A percentile compares a stretch with the other conserved stretches of the same genome.
phyloP scores from a whole-genome alignment of 2,329 filamentous ascomycete species.

The Alternaria triticina region DNA sequence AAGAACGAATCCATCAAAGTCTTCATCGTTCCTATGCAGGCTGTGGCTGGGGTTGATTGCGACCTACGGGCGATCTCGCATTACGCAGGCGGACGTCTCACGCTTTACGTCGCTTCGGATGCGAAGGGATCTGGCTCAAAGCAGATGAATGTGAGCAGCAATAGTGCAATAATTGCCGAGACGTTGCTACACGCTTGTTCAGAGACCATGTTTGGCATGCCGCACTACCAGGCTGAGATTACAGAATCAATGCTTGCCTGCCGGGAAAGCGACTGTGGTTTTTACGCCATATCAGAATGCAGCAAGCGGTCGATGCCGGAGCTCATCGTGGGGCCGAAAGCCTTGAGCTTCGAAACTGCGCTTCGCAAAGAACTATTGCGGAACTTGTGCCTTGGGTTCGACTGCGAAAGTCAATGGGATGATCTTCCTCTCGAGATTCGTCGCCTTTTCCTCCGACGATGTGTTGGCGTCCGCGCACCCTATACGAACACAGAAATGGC shows the following conservation, averaged over 20 bases:
- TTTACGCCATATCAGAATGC: constrained; percentile 40
- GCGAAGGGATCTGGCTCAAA: constrained; percentile 25
- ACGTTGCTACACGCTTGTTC: constrained; percentile 44
- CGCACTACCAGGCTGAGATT: constrained; percentile 41
- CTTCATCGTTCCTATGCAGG: constrained; percentile 44
- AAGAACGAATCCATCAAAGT: constrained; percentile 41
- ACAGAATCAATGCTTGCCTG: constrained; percentile 43
- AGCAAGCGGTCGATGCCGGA: constrained; percentile 43
- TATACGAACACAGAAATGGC: constrained; percentile 50
- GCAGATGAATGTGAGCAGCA: constrained; percentile 43
- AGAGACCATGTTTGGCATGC: constrained; percentile 43
- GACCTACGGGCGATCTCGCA: constrained; percentile 49
- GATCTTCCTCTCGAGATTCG: constrained; percentile 55
- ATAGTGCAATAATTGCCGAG: constrained; percentile 43
- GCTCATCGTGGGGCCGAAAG: constrained; percentile 22
- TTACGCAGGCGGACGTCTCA: constrained; percentile 36
- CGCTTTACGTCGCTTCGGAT: constrained; percentile 43
- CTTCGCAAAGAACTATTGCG: constrained; percentile 55
- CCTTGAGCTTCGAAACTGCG: constrained; percentile 26
- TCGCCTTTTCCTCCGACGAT: constrained; percentile 54
- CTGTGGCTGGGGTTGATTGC: constrained; percentile 35
- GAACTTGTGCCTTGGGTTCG: constrained; percentile 57
- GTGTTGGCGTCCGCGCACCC: constrained; percentile 50
- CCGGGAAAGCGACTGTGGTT: constrained; percentile 20
- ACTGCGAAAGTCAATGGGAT: constrained; percentile 61